Conservation (phyloP, 2,329 filamentous ascomycete species). For the Mycocentrospora acerina region DNA sequence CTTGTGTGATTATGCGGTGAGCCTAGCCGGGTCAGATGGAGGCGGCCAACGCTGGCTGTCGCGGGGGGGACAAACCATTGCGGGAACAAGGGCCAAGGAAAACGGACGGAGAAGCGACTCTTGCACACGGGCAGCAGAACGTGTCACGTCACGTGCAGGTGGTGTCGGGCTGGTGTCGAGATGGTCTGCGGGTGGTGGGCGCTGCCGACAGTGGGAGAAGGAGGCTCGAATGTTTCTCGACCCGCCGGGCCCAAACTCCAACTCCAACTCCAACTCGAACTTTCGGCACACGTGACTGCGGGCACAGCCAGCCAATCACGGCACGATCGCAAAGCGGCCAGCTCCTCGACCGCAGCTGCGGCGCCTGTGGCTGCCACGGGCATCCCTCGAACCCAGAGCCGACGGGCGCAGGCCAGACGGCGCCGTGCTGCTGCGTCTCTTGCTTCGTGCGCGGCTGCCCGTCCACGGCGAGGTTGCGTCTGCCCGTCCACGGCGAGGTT, state of each 20-base stretch:
- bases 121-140: no score
- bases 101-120: no score
- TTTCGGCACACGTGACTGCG: slow-evolving; percentile 31
- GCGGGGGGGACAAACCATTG: slow-evolving; percentile 27
- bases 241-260: no score
- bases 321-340: slow-evolving; percentile 30
- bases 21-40: slow-evolving; percentile 59
- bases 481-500: no score
- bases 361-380: neutral
- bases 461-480: no score
- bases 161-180: no score
- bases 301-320: slow-evolving; percentile 29
- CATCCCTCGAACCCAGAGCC: neutral
- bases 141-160: no score
- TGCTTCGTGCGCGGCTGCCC: no score
- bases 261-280: no score
- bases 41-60: neutral
- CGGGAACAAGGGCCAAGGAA: neutral
- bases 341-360: neutral
- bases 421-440: no score
- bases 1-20: slow-evolving; percentile 91
- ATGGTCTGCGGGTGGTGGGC: slow-evolving; percentile 9
- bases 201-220: slow-evolving; percentile 17
- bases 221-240: no score
- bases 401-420: no score